These are phyloP conservation scores for Malassezia furfur DNA, from an alignment of 1,284 basidiomycete genomes.

Conservation along the genomic window DNA sequence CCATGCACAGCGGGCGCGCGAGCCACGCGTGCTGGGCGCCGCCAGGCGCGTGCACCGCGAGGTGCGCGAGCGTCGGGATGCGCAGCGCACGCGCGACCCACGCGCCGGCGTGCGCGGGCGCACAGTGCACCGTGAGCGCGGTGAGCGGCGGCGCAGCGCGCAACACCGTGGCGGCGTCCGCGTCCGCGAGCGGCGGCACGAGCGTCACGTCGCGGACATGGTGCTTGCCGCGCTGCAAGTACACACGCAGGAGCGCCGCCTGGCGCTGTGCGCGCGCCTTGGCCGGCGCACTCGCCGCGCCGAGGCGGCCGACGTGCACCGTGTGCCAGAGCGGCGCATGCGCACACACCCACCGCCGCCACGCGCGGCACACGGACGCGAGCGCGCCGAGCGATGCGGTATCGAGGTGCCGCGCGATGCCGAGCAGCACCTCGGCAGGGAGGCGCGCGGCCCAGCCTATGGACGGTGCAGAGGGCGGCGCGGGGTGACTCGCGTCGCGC, in stretches of 20 bases:
- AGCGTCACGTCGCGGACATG: constrained; percentile 1
- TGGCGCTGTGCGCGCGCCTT: background rate
- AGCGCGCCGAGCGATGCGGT: background rate
- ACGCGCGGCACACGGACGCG: constrained; percentile 5
- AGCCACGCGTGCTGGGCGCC: constrained; percentile 9
- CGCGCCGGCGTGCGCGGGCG: background rate
- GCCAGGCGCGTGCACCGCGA: background rate
- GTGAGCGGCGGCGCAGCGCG: background rate
- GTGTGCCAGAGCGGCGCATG: constrained; percentile 9
- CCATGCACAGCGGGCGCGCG: background rate
- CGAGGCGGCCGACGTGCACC: background rate
- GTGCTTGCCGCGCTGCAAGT: background rate
- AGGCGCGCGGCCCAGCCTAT: background rate
- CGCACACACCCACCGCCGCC: constrained; percentile 1
- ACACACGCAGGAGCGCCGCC: background rate
- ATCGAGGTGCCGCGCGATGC: constrained; percentile 5
- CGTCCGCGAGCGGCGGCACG: constrained; percentile 4
- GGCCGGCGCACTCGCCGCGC: background rate
- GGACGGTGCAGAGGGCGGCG: background rate
- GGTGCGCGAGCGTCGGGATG: background rate
- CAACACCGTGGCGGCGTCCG: background rate
- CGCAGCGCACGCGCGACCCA: constrained; percentile 3
- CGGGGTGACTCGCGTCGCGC: background rate
- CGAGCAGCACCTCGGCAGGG: constrained; percentile 6
- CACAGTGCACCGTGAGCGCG: constrained; percentile 2